These are phyloP conservation scores for Diaporthe ilicicola DNA, from an alignment of 2,329 filamentous ascomycete genomes.

Conservation along the genomic window DNA sequence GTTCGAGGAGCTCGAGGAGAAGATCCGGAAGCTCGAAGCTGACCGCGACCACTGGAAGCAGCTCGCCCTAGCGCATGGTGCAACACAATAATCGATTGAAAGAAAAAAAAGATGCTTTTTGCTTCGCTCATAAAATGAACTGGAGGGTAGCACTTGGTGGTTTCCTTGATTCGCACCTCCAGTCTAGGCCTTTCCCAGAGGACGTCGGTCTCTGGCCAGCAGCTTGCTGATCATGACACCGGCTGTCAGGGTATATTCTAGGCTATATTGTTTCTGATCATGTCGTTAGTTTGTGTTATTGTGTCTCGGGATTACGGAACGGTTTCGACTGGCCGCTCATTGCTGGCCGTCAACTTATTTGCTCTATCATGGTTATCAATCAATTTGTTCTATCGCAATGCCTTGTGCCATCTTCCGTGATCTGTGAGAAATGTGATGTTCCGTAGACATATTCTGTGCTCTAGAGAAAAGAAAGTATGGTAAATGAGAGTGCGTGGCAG, in stretches of 20 bases:
- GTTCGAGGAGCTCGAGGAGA: conserved; percentile 76
- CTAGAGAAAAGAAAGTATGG: no score
- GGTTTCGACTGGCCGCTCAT: conserved; percentile 26
- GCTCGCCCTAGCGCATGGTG: conserved; percentile 55
- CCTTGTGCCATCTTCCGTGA: no score
- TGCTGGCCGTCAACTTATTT: conserved; percentile 21
- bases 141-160: conserved; percentile 27
- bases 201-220: conserved; percentile 5
- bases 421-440: not conserved
- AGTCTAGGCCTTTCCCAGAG: conserved; percentile 7
- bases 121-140: conserved; percentile 23
- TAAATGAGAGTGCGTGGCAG: no score
- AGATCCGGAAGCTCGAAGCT: conserved; percentile 74
- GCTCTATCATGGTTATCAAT: not conserved
- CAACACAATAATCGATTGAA: conserved; percentile 41
- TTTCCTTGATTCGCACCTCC: conserved; percentile 23
- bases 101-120: conserved; percentile 16
- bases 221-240: not conserved
- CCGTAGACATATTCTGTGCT: not conserved
- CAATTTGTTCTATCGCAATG: not conserved
- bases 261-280: conserved; percentile 15
- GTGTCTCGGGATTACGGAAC: not conserved
- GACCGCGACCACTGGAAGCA: conserved; percentile 74
- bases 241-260: conserved; percentile 23
- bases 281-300: not conserved